A percentile compares a stretch with the other conserved stretches of the same genome.
phyloP scores from a whole-genome alignment of 2,329 filamentous ascomycete genomes.

The Cryphonectria radicalis region DNA sequence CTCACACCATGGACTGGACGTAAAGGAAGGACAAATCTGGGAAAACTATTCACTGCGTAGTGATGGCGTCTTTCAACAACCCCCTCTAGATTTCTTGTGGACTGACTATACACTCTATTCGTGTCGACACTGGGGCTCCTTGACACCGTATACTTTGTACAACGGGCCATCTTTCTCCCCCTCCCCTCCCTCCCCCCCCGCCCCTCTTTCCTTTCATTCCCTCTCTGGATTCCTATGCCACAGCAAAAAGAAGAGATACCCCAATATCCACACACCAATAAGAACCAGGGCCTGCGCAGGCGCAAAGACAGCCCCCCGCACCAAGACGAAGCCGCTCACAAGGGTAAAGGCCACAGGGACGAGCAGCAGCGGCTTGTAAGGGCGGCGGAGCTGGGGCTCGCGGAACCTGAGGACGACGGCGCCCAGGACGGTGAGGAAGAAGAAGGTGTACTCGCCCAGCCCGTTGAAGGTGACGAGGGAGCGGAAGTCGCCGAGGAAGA shows the following conservation, averaged over 20 bases:
- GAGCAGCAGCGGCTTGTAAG: conserved; percentile 58
- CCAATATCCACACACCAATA: conserved; percentile 54
- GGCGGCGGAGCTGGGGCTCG: conserved; percentile 57
- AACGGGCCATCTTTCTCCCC: too few relatives aligned
- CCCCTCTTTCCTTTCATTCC: not conserved
- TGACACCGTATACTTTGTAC: too few relatives aligned
- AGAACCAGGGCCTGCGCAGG: conserved; percentile 57
- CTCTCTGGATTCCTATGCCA: not conserved
- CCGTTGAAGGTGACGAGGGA: conserved; percentile 65
- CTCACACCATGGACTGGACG: not conserved
- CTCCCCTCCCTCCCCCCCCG: too few relatives aligned
- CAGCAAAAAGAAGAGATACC: conserved; percentile 48
- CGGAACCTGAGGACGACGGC: conserved; percentile 59
- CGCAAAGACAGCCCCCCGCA: conserved; percentile 62
- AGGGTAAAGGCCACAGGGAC: conserved; percentile 58
- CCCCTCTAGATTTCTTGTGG: too few relatives aligned
- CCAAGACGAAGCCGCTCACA: conserved; percentile 64
- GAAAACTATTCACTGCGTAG: not conserved
- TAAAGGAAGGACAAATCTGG: not conserved
- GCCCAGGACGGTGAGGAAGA: conserved; percentile 65
- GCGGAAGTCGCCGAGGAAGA: conserved; percentile 64
- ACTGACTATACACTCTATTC: too few relatives aligned
- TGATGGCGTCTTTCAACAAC: not conserved
- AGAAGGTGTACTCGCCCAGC: conserved; percentile 65
- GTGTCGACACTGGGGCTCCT: too few relatives aligned